A percentile compares a stretch with the other conserved stretches of the same genome.
Evolutionary conservation across 805 yeast genomes (phyloP).

Genomic region (Candida endomychidarum): DNA sequence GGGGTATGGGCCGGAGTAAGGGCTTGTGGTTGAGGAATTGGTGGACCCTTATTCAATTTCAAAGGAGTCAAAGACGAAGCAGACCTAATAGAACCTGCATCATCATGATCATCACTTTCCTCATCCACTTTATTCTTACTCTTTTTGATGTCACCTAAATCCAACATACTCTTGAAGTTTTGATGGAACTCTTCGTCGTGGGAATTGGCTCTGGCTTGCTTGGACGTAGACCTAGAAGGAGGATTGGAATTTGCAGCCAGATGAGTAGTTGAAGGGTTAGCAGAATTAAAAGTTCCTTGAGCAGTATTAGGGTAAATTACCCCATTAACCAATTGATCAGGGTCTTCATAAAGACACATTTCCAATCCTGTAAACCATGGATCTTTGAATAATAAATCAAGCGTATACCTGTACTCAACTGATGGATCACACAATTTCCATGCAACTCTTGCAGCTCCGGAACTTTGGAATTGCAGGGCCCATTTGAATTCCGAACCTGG

Average conservation of each 20-base stretch:
- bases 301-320: slow-evolving; percentile 12
- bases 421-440: slow-evolving; percentile 76
- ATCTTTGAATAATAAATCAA: slow-evolving; percentile 56
- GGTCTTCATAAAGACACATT: slow-evolving; percentile 57
- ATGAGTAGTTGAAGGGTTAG: slow-evolving; percentile 27
- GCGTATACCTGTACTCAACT: slow-evolving; percentile 49
- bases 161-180: slow-evolving; percentile 37
- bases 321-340: slow-evolving; percentile 39
- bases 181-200: slow-evolving; percentile 10
- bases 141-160: slow-evolving; percentile 20
- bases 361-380: slow-evolving; percentile 63
- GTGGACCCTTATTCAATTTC: slow-evolving; percentile 1
- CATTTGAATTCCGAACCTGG: slow-evolving; percentile 74
- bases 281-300: slow-evolving; percentile 14
- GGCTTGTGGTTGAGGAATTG: background rate
- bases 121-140: background rate
- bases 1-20: background rate
- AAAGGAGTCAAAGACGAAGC: slow-evolving; percentile 15
- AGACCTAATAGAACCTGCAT: slow-evolving; percentile 14
- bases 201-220: slow-evolving; percentile 17
- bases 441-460: slow-evolving; percentile 65
- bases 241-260: slow-evolving; percentile 27
- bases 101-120: slow-evolving; percentile 7
- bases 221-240: slow-evolving; percentile 30
- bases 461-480: slow-evolving; percentile 59